phyloP scores from a whole-genome alignment of 2,329 filamentous ascomycete species.

The Fusarium nanum region DNA sequence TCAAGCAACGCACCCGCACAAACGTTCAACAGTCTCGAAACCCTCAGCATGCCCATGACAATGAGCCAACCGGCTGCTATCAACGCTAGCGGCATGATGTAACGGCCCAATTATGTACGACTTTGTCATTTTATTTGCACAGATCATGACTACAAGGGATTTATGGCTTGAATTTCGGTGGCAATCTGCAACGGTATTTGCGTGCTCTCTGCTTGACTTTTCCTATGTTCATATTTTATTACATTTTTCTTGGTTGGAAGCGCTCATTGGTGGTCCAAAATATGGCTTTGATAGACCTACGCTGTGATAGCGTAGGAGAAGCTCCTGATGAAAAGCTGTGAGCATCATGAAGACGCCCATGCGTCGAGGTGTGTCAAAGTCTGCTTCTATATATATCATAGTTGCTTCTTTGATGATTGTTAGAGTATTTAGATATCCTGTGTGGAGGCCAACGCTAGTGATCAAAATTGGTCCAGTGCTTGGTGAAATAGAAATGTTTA shows the following conservation, averaged over 20 bases:
- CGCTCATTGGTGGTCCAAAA: constrained; percentile 46
- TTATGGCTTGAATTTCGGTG: constrained; percentile 45
- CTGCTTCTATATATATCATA: constrained; percentile 51
- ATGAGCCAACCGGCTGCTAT: constrained; percentile 66
- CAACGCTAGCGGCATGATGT: constrained; percentile 60
- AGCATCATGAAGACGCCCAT: constrained; percentile 31
- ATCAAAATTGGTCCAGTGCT: constrained; percentile 24
- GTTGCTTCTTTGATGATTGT: constrained; percentile 32
- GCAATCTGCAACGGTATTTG: constrained; percentile 40
- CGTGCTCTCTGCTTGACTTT: constrained; percentile 36
- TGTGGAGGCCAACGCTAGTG: constrained; percentile 12
- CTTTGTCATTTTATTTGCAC: constrained; percentile 43
- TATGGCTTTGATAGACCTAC: constrained; percentile 44
- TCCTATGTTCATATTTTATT: constrained; percentile 44
- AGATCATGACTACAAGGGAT: constrained; percentile 47
- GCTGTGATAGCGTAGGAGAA: constrained; percentile 31
- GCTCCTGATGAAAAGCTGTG: constrained; percentile 7
- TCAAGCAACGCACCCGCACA: constrained; percentile 48
- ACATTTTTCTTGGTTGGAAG: constrained; percentile 42
- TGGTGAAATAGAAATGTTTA: constrained; percentile 33
- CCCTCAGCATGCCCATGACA: constrained; percentile 73
- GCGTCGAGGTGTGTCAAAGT: constrained; percentile 24
- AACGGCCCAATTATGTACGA: constrained; percentile 44
- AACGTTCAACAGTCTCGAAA: constrained; percentile 68
- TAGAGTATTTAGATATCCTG: constrained; percentile 33